phyloP scores from a whole-genome alignment of 2,329 filamentous ascomycete species.

The Neopestalotiopsis sp. region DNA sequence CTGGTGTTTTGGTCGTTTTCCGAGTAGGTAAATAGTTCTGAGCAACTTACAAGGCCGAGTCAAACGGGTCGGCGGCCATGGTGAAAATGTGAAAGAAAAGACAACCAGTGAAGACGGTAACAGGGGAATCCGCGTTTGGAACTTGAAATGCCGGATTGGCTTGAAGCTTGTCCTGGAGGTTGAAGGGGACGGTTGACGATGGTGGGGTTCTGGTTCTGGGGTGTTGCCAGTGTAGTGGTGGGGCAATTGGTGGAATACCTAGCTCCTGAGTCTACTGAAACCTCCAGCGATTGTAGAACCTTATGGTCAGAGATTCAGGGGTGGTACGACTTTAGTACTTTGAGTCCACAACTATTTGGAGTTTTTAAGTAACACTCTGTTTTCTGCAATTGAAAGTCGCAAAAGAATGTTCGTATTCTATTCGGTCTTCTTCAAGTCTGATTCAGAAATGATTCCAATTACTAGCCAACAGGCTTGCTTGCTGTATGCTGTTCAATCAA shows the following conservation, averaged over 20 bases:
- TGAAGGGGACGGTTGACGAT: conserved; percentile 10
- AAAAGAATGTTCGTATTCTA: too few species aligned
- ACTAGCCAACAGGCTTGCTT: neutral
- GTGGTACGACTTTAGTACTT: neutral
- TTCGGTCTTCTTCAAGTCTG: too few species aligned
- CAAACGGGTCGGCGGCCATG: conserved; percentile 70
- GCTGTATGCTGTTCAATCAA: neutral
- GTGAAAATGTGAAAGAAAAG: conserved; percentile 16
- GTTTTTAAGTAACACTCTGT: neutral
- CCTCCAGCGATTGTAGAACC: neutral
- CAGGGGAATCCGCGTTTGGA: neutral
- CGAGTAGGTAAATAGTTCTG: conserved; percentile 6
- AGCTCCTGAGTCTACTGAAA: neutral
- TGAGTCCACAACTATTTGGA: neutral
- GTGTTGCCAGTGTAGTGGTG: neutral
- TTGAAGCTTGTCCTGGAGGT: neutral
- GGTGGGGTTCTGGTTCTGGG: conserved; percentile 13
- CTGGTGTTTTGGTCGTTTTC: conserved; percentile 11
- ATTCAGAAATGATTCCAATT: neutral
- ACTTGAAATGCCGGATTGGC: neutral
- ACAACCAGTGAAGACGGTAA: conserved; percentile 15
- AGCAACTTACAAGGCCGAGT: conserved; percentile 73
- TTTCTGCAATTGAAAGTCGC: too few species aligned
- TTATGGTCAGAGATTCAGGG: neutral
- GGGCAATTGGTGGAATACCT: neutral